Evolutionary conservation across 208 protist species (phyloP).

Genomic region (Sergeia podlipaevii): DNA sequence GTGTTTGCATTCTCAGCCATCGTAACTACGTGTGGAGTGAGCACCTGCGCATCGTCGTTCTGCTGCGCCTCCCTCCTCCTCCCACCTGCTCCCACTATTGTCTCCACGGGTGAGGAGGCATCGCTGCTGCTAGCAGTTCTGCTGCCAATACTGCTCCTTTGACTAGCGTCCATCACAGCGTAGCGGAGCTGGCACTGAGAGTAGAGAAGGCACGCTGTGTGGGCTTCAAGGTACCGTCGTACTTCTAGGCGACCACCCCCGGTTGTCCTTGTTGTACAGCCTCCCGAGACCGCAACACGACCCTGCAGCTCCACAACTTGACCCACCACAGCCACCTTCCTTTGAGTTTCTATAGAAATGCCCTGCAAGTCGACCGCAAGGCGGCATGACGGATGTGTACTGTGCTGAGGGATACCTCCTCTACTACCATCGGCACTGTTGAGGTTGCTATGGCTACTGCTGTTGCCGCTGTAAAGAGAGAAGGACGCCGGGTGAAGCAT

Average conservation of each 20-base stretch:
- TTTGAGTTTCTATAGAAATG: neutral
- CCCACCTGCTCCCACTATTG: neutral
- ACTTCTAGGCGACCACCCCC: too few relatives aligned
- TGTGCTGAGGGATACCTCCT: neutral
- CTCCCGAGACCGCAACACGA: neutral
- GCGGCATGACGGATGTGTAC: neutral
- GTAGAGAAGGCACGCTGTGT: too few relatives aligned
- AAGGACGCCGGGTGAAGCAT: constrained; percentile 3
- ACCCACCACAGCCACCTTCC: constrained; percentile 19
- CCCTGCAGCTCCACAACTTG: constrained; percentile 20
- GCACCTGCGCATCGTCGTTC: neutral
- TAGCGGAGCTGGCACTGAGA: too few relatives aligned
- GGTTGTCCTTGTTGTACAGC: too few relatives aligned
- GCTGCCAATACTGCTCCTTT: too few relatives aligned
- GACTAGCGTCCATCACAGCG: too few relatives aligned
- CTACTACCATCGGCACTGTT: constrained; percentile 3
- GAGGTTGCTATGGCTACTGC: too few relatives aligned
- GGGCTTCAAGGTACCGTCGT: too few relatives aligned
- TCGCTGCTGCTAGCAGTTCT: too few relatives aligned
- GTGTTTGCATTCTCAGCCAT: too few relatives aligned
- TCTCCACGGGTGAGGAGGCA: neutral
- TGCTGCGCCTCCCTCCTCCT: neutral
- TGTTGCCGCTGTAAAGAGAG: too few relatives aligned
- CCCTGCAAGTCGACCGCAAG: constrained; percentile 9
- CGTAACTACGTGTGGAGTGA: too few relatives aligned